Evolutionary conservation across 1,284 basidiomycete genomes (phyloP).

Genomic region (Apiotrichum veenhuisii): DNA sequence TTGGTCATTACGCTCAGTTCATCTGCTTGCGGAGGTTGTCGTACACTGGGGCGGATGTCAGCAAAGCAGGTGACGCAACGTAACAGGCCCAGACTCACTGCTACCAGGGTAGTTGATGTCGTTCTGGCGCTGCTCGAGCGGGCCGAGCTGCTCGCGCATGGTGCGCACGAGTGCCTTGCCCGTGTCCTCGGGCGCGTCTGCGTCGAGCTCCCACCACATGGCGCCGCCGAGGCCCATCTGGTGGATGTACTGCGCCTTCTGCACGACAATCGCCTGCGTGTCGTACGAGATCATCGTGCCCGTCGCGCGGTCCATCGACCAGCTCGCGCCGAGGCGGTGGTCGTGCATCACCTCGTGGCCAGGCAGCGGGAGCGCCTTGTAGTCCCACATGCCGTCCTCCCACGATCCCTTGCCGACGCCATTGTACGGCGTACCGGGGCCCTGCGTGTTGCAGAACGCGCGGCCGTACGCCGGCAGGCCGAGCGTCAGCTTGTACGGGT

Average conservation of each 20-base stretch:
- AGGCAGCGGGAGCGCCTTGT: constrained; percentile 66
- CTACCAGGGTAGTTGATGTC: constrained; percentile 42
- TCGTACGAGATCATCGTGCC: constrained; percentile 71
- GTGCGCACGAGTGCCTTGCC: constrained; percentile 32
- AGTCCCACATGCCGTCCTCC: constrained; percentile 55
- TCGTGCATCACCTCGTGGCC: constrained; percentile 68
- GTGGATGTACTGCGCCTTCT: constrained; percentile 73
- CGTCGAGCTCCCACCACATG: constrained; percentile 69
- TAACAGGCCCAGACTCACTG: constrained; percentile 29
- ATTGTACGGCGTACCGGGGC: constrained; percentile 66
- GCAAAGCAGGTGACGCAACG: not conserved
- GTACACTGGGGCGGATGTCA: constrained; percentile 14
- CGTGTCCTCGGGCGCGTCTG: constrained; percentile 33
- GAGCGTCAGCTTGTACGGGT: constrained; percentile 68
- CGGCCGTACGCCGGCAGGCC: constrained; percentile 83
- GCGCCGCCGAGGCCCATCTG: constrained; percentile 64
- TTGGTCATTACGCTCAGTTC: constrained; percentile 2
- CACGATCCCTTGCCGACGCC: constrained; percentile 60
- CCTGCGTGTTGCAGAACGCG: constrained; percentile 72
- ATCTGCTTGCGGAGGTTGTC: constrained; percentile 22
- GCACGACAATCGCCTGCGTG: constrained; percentile 63
- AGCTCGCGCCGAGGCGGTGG: constrained; percentile 67
- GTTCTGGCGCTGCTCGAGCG: constrained; percentile 35
- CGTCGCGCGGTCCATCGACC: constrained; percentile 65
- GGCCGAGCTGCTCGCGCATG: constrained; percentile 33